Percentiles rank a stretch among this genome's conserved stretches.
phyloP scores from a whole-genome alignment of 2,329 filamentous ascomycete genomes.

The Zalaria sp. region DNA sequence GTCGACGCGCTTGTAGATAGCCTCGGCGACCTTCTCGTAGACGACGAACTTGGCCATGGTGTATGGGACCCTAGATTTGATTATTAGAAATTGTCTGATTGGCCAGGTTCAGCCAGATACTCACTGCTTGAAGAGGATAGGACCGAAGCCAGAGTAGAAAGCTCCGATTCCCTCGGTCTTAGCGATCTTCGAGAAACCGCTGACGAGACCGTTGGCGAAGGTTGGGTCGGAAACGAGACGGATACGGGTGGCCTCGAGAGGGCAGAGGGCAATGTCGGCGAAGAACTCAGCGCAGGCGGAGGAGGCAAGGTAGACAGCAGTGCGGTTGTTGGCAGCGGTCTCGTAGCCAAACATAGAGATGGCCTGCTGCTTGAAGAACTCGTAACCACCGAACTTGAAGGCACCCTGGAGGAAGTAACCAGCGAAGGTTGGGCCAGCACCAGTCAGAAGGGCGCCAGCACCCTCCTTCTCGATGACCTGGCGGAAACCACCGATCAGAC shows the following conservation, averaged over 20 bases:
- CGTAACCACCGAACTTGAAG: slow-evolving; percentile 89
- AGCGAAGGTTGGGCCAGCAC: slow-evolving; percentile 70
- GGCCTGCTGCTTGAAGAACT: slow-evolving; percentile 89
- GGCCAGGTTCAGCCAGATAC: slow-evolving; percentile 7
- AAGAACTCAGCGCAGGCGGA: slow-evolving; percentile 50
- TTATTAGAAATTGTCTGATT: neutral
- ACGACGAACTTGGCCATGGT: slow-evolving; percentile 94
- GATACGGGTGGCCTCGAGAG: slow-evolving; percentile 85
- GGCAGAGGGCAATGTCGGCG: slow-evolving; percentile 72
- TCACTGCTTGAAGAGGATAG: slow-evolving; percentile 69
- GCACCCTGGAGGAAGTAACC: slow-evolving; percentile 92
- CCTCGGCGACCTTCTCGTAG: slow-evolving; percentile 75
- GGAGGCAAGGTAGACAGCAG: slow-evolving; percentile 61
- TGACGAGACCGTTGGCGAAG: slow-evolving; percentile 66
- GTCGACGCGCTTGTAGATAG: slow-evolving; percentile 53
- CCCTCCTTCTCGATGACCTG: slow-evolving; percentile 77
- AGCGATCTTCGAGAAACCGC: slow-evolving; percentile 70
- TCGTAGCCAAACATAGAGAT: slow-evolving; percentile 71
- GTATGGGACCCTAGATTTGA: slow-evolving; percentile 57
- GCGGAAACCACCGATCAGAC: slow-evolving; percentile 73
- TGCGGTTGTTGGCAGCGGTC: slow-evolving; percentile 62
- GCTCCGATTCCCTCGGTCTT: slow-evolving; percentile 71
- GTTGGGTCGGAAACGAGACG: slow-evolving; percentile 80
- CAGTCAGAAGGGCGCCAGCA: slow-evolving; percentile 72
- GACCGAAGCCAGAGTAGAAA: slow-evolving; percentile 86